Evolutionary conservation across 2,329 filamentous ascomycete species (phyloP), one percentile per base, ranked within the genome.

Genomic region (Sporothrix pallida): DNA sequence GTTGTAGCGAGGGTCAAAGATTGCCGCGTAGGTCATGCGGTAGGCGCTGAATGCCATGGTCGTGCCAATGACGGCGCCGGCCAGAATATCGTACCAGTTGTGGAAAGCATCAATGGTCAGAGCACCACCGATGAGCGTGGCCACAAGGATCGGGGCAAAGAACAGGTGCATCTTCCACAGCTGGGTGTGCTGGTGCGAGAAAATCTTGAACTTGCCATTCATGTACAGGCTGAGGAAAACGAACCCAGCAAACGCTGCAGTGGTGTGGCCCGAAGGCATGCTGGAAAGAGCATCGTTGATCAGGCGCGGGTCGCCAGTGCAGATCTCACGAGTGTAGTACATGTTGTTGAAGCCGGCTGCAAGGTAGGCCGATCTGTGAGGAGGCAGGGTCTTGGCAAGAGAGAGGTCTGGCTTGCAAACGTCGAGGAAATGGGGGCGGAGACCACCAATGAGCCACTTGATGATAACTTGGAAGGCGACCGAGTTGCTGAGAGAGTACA

Each of bases 161-260:
- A 89, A 83, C 17, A 85, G 86, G 46, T 91, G 83, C 13, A 93
- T 81, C 82, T 93, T 93, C 92, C 91, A 93, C 86, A 93, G 89
- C 13, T 89, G 85, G 0, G 92, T 88, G 79, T 93, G 91, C 79
- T 92, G 91, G 83, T 93, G 91, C 76, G 88, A 83, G 77, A 90
- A 93, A 73, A 93, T 87, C 85, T 93, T 94, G 76, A 94, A 86
- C 83, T 94, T 94, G 67, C 90, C 92, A 80, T 94, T 94, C 62
- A 94, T 87, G 82, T 93, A 94, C 1, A 94, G 84, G 77, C 87
- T 91, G 2, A 94, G 82, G 79, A 88, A 94, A 26, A 92, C 86
- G 77, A 93, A 91, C 5, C 91, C 91, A 0, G 90, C 90, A 74
- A 93, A 93, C 0, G 91, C 91, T 0, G 91, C 91, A 0, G 91